Evolutionary conservation across 768 basidiomycete species (phyloP).

Genomic region (Atractiella rhizophila): DNA sequence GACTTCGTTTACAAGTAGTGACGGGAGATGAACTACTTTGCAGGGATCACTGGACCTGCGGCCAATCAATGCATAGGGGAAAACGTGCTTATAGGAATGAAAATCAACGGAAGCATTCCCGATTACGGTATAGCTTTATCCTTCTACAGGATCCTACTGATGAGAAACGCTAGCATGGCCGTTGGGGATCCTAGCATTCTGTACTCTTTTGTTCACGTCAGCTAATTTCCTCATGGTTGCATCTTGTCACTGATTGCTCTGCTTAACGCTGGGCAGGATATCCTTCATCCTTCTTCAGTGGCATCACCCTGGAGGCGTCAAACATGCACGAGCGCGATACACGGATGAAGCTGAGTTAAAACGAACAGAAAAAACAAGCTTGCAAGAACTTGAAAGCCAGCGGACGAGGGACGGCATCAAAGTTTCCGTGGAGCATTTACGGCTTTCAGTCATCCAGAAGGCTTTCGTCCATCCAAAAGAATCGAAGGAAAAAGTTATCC

Average conservation of each 20-base stretch:
- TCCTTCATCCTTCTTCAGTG: slow-evolving; percentile 20
- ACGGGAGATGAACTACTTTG: slow-evolving; percentile 15
- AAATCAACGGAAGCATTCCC: slow-evolving; percentile 17
- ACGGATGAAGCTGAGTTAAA: slow-evolving; percentile 7
- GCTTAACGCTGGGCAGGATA: no score
- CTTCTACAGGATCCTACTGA: no score
- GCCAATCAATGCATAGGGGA: slow-evolving; percentile 21
- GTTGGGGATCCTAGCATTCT: neutral
- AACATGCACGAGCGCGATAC: no score
- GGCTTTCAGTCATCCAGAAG: slow-evolving; percentile 2
- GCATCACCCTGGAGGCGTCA: slow-evolving; percentile 22
- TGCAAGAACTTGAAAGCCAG: slow-evolving; percentile 18
- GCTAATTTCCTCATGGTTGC: slow-evolving; percentile 19
- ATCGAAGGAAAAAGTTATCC: slow-evolving; percentile 17
- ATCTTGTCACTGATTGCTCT: no score
- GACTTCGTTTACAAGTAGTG: slow-evolving; percentile 12
- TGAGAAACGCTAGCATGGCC: neutral
- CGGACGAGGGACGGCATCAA: slow-evolving; percentile 19
- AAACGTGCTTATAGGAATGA: slow-evolving; percentile 23
- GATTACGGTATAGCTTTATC: no score
- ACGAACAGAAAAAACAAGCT: slow-evolving; percentile 3
- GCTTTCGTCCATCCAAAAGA: slow-evolving; percentile 3
- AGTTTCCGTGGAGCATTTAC: slow-evolving; percentile 17
- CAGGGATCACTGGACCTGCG: slow-evolving; percentile 14
- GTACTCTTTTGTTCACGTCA: slow-evolving; percentile 16